Evolutionary conservation across 306 rosid species (phyloP).

Genomic region (Vachellia pachyceras): DNA sequence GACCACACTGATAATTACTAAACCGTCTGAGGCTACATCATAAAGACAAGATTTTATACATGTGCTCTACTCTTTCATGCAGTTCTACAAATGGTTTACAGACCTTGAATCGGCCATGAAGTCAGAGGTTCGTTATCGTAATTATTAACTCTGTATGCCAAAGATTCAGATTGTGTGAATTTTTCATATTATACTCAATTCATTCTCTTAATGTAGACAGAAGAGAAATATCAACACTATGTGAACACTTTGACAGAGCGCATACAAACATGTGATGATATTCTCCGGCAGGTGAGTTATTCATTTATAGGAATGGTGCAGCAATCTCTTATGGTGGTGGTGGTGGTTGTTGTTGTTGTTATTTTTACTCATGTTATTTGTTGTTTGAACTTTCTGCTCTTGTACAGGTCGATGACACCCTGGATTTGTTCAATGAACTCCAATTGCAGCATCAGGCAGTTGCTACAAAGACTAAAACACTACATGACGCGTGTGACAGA

Average conservation of each 20-base stretch:
- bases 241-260: conserved; percentile 86
- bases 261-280: conserved; percentile 87
- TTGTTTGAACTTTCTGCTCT: conserved; percentile 33
- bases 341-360: conserved; percentile 3
- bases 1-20: neutral
- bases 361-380: conserved; percentile 19
- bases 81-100: conserved; percentile 96
- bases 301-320: neutral
- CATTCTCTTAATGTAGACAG: conserved; percentile 64
- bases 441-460: conserved; percentile 97
- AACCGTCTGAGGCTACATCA: neutral
- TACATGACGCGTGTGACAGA: conserved; percentile 96
- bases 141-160: conserved; percentile 17
- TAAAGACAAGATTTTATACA: neutral
- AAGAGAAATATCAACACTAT: conserved; percentile 94
- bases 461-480: conserved; percentile 95
- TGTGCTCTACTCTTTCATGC: conserved; percentile 42
- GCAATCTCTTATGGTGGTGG: conserved; percentile 11
- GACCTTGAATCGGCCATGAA: conserved; percentile 98
- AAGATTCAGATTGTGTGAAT: conserved; percentile 3
- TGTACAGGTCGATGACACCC: conserved; percentile 87
- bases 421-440: conserved; percentile 78
- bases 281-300: conserved; percentile 75
- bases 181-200: conserved; percentile 27
- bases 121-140: conserved; percentile 74